Evolutionary conservation across 176 grass and related monocot genomes (phyloP).

Genomic region (Aegilops sharonensis): DNA sequence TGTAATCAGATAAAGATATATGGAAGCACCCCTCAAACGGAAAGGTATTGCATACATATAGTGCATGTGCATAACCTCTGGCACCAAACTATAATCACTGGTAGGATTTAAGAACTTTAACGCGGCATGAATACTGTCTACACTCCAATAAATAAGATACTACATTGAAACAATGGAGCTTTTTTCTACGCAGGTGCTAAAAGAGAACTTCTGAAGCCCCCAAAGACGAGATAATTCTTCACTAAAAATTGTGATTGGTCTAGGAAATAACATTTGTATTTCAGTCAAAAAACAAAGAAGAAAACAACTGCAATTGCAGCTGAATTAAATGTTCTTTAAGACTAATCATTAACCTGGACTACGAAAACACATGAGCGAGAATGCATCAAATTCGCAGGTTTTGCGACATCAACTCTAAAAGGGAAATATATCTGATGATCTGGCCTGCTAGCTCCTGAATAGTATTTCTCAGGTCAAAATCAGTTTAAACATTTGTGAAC

Average conservation of each 20-base stretch:
- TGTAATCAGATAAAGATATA: background rate
- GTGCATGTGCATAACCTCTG: too few relatives aligned
- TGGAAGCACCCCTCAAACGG: background rate
- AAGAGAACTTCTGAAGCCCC: background rate
- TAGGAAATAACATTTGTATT: background rate
- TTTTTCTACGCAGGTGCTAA: background rate
- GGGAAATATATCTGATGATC: background rate
- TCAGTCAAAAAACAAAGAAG: background rate
- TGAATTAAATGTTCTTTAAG: background rate
- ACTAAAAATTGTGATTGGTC: background rate
- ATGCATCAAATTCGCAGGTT: background rate
- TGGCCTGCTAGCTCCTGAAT: background rate
- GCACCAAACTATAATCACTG: background rate
- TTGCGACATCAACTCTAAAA: background rate
- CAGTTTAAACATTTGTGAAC: background rate
- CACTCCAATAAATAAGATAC: conserved; percentile 19
- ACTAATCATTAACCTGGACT: background rate
- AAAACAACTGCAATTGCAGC: background rate
- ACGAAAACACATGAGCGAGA: background rate
- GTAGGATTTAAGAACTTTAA: background rate
- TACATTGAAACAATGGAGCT: background rate
- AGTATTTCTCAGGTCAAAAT: conserved; percentile 19
- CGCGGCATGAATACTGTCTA: background rate
- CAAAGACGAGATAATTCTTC: background rate
- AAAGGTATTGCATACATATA: background rate